Evolutionary conservation across 768 basidiomycete genomes (phyloP).

Genomic region (Epithele typhae): DNA sequence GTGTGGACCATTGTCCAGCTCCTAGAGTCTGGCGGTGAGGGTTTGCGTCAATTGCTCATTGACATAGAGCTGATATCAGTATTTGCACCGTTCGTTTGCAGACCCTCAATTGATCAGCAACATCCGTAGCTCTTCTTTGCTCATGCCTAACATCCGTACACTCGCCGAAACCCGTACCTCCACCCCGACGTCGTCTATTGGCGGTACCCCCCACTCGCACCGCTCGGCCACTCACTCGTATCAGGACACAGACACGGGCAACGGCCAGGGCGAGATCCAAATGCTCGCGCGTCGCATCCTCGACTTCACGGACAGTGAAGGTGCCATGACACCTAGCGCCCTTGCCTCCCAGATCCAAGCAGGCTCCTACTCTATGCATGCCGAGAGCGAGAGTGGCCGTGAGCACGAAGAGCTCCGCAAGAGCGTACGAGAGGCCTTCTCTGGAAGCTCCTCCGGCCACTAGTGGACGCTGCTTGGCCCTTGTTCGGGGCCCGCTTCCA

Average conservation of each 20-base stretch:
- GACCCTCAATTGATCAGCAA: conserved; percentile 88
- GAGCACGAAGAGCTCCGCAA: conserved; percentile 79
- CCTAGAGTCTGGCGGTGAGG: conserved; percentile 86
- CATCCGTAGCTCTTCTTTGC: conserved; percentile 77
- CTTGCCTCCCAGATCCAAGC: conserved; percentile 65
- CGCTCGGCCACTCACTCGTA: conserved; percentile 67
- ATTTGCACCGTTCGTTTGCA: too few relatives aligned
- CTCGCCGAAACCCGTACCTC: conserved; percentile 70
- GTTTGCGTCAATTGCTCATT: background rate
- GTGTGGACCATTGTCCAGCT: conserved; percentile 99
- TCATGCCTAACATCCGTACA: conserved; percentile 83
- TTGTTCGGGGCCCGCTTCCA: too few relatives aligned
- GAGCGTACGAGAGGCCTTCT: conserved; percentile 81
- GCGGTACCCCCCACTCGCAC: conserved; percentile 66
- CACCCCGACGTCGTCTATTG: conserved; percentile 66
- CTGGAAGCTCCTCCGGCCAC: conserved; percentile 50
- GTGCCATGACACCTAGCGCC: conserved; percentile 53
- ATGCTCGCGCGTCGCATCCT: conserved; percentile 79
- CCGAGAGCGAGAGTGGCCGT: conserved; percentile 40
- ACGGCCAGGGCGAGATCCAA: conserved; percentile 90
- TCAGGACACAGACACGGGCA: conserved; percentile 78
- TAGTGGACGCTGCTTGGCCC: conserved; percentile 9
- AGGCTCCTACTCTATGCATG: conserved; percentile 63
- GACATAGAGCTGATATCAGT: too few relatives aligned
- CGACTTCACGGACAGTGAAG: conserved; percentile 74